Conservation (phyloP, 2,329 filamentous ascomycete species). For the Podosphaera fusca region DNA sequence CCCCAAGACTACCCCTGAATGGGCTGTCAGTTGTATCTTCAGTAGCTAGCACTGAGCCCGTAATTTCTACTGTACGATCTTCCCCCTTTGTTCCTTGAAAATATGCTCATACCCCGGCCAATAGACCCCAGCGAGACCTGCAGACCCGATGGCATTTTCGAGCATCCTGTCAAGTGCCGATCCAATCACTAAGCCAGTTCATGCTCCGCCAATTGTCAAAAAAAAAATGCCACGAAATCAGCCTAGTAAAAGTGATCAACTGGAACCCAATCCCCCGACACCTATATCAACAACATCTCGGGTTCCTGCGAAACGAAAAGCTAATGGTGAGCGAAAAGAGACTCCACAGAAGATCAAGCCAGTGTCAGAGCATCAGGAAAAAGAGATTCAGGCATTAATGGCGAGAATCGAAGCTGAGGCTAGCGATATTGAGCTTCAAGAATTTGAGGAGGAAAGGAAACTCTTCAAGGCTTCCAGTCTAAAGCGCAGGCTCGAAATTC, state of each 20-base stretch:
- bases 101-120: neutral
- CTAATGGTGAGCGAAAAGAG: conserved; percentile 31
- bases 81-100: neutral
- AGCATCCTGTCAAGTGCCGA: conserved; percentile 74
- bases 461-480: conserved; percentile 31
- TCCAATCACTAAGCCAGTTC: conserved; percentile 31
- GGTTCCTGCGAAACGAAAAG: conserved; percentile 18
- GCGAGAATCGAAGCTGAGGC: conserved; percentile 32
- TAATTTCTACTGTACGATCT: conserved; percentile 1
- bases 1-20: conserved; percentile 24
- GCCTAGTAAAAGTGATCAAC: neutral
- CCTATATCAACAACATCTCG: conserved; percentile 17
- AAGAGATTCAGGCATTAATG: conserved; percentile 45
- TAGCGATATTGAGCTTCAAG: conserved; percentile 30
- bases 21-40: conserved; percentile 17
- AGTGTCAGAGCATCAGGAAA: conserved; percentile 35
- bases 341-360: conserved; percentile 21
- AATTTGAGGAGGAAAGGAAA: conserved; percentile 26
- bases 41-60: conserved; percentile 8
- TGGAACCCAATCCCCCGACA: conserved; percentile 4
- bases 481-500: conserved; percentile 48
- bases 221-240: conserved; percentile 11
- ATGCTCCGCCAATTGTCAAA: conserved; percentile 14
- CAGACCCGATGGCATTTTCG: conserved; percentile 86
- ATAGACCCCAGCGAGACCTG: conserved; percentile 48